Base-by-base conservation (phyloP, 306 rosid species). In the Glycyrrhiza uralensis region DNA sequence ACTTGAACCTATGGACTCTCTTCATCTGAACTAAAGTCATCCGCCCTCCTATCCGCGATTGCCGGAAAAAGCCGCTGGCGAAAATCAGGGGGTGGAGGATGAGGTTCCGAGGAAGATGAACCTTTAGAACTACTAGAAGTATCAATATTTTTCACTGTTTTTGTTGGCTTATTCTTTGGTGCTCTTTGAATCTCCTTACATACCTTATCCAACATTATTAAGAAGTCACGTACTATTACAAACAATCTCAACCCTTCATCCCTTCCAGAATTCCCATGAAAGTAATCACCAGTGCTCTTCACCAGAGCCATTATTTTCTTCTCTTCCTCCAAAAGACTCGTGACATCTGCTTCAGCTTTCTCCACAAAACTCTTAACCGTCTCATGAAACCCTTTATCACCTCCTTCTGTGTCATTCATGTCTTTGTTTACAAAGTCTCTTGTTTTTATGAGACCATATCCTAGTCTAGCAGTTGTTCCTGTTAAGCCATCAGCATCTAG, bases 201-300 rank as follows among this genome's bases (percentile, higher is more conserved):
- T n/a, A 78, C 85, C 84, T 80, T 91, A 66, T 95, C 99, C 57
- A 95, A 29, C 87, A 95, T 95, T 76, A 95, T 38, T 59, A 95
- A 75, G 77, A 95, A 95, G 66, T 95, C 96, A 3, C 99, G 83
- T 14, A 95, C 92, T 42, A 92, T 69, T 29, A 72, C 71, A 62
- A 95, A 95, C 80, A 95, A 78, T 14, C 90, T 89, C 69, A 89
- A 74, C 62, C 99, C 99, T 74, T 95, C 99, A 58, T 95, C 96
- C 76, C 83, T 95, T 63, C 93, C 95, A 1, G 96, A 50, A 46
- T 79, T 90, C 46, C 99, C 99, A 71, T 95, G 99, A 76, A 95
- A 95, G 79, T 95, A 92, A 64, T 95, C 99, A 4, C 96, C 96
- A 3, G 99, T 88, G 77, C 86, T 92, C 83, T 88, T 95, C 72